Evolutionary conservation across 2,329 filamentous ascomycete genomes (phyloP), one percentile per base, ranked within the genome.

Genomic region (Ophiostoma himal-ulmi): DNA sequence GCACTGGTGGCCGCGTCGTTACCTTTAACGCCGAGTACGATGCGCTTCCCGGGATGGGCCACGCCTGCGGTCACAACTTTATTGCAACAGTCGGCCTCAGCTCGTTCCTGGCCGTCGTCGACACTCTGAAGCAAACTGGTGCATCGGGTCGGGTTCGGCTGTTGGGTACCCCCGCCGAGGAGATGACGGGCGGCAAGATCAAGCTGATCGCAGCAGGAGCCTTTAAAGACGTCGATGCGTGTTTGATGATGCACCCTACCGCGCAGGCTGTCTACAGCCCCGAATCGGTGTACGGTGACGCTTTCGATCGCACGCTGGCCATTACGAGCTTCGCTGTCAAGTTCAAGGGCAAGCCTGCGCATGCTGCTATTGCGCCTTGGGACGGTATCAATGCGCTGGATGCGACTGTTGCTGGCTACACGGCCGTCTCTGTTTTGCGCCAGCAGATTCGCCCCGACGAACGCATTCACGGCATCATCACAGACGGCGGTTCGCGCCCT

Each of bases 331-430:
- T 73, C 70, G 68, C 74, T 60, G 78, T 80, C 69, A 77, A 77
- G 64, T 83, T 81, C 70, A 77, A 73, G 1, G 83, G 82, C 13
- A 77, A 77, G 68, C 77, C 78, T 44, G 80, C 82, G 0, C 83
- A 84, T 67, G 82, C 83, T 0, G 81, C 79, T 5, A 77, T 79
- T 5, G 79, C 79, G 39, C 82, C 82, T 0, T 83, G 81, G 82
- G 77, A 82, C n/a, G 82, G 82, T 1, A 73, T 80, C 60, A 85
- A 84, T 72, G 82, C 83, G 0, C 78, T 84, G 5, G 83, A 85
- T 73, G 82, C 82, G 3, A 73, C 81, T 17, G 78, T 82, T 0
- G 70, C 75, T 10, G 74, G 76, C 0, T 78, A 78, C 74, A 78
- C 75, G 75, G 36, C 78, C 66, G 77, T 84, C 8, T 78, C 80